Conservation (phyloP, 305 asterid genomes). For the Rubia tinctorum region DNA sequence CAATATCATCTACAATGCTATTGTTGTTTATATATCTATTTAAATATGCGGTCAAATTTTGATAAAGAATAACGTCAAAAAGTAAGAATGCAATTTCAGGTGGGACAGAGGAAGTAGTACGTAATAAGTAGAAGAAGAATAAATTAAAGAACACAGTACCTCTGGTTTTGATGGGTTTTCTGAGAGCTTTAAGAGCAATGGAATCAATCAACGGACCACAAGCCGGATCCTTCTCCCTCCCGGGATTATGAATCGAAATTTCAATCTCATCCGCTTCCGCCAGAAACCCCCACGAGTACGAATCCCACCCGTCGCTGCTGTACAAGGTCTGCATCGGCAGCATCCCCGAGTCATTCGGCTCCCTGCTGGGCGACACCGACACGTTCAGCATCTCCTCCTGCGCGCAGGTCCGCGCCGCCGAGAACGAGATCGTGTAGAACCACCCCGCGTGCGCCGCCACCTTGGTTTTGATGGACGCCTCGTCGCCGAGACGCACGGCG, state of each 20-base stretch:
- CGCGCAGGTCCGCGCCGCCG: constrained; percentile 31
- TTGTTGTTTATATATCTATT: too few relatives aligned
- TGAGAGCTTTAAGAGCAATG: constrained; percentile 24
- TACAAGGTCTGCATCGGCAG: constrained; percentile 33
- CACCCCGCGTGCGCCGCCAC: constrained; percentile 3
- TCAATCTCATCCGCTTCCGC: constrained; percentile 8
- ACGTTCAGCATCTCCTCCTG: constrained; percentile 28
- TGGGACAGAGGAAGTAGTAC: too few relatives aligned
- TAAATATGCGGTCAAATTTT: too few relatives aligned
- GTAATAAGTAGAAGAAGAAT: too few relatives aligned
- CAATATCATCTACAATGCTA: too few relatives aligned
- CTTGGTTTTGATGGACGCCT: constrained; percentile 19
- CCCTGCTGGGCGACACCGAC: constrained; percentile 17
- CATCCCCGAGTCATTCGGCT: constrained; percentile 20
- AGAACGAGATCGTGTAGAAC: constrained; percentile 21
- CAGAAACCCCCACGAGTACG: constrained; percentile 24
- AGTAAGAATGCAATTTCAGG: too few relatives aligned
- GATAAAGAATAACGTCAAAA: too few relatives aligned
- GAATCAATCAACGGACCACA: constrained; percentile 33
- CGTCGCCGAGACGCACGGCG: constrained; percentile 27
- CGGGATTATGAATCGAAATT: constrained; percentile 26
- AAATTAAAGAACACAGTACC: constrained; percentile 9
- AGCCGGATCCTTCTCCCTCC: constrained; percentile 21
- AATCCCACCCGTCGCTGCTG: constrained; percentile 32
- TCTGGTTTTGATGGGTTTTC: constrained; percentile 18